phyloP scores from a whole-genome alignment of 495 filamentous ascomycete genomes.

The Usnea hakonensis region DNA sequence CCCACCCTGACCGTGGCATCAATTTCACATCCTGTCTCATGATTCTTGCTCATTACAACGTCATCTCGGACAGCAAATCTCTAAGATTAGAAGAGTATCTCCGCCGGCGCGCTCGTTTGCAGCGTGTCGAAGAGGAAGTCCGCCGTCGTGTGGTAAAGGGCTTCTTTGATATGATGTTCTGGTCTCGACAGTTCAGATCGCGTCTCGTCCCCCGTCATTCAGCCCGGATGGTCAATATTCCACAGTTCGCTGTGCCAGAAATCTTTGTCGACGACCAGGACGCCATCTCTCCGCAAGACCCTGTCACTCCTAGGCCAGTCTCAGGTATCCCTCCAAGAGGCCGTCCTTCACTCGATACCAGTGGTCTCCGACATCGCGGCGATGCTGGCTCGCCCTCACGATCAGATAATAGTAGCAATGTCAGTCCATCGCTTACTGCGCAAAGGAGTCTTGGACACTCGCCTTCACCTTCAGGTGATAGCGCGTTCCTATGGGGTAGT shows the following conservation, averaged over 20 bases:
- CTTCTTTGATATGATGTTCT: slow-evolving; percentile 95
- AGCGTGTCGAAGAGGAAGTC: slow-evolving; percentile 94
- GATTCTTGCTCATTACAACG: slow-evolving; percentile 97
- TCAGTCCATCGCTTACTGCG: slow-evolving; percentile 25
- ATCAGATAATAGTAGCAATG: slow-evolving; percentile 35
- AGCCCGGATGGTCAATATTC: slow-evolving; percentile 66
- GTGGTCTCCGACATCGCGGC: slow-evolving; percentile 20
- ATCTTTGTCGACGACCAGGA: slow-evolving; percentile 76
- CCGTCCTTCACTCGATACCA: slow-evolving; percentile 28
- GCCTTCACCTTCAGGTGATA: slow-evolving; percentile 17
- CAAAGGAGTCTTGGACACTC: slow-evolving; percentile 16
- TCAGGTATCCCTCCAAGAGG: slow-evolving; percentile 12
- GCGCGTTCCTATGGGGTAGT: slow-evolving; percentile 14
- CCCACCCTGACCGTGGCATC: slow-evolving; percentile 78
- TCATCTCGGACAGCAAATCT: slow-evolving; percentile 96
- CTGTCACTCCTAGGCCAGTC: slow-evolving; percentile 7
- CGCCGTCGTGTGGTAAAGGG: slow-evolving; percentile 79
- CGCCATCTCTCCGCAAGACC: slow-evolving; percentile 29
- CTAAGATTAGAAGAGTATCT: slow-evolving; percentile 90
- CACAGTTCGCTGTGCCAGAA: slow-evolving; percentile 79
- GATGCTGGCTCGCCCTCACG: slow-evolving; percentile 25
- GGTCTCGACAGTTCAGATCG: slow-evolving; percentile 72
- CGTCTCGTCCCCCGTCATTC: slow-evolving; percentile 57
- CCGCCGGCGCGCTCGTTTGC: slow-evolving; percentile 77
- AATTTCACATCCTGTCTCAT: slow-evolving; percentile 91